Evolutionary conservation across 495 filamentous ascomycete genomes (phyloP), one percentile per base, ranked within the genome.

Genomic region (Bathelium albidoporum): DNA sequence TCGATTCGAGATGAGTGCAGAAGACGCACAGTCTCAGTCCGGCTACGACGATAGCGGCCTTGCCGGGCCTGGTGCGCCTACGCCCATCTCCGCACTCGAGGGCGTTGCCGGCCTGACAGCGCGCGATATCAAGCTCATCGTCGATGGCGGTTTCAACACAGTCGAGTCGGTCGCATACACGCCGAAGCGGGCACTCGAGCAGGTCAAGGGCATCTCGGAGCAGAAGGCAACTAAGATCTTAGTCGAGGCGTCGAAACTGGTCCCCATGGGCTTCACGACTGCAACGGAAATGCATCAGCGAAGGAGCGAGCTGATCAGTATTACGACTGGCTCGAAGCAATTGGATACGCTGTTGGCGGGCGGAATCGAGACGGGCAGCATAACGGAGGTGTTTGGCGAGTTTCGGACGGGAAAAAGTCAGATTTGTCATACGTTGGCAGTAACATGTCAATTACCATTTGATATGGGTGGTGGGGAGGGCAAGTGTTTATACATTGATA

Each of bases 201-300:
- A 93, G 67, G 91, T 98, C 71, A 97, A 97, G 74, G 93, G 93
- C 63, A 96, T 98, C 43, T 97, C 94, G 14, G 91, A 96, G 74
- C 87, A 91, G 69, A 98, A 98, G 72, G 95, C 95, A 2, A 85
- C 82, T 24, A 97, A 97, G 72, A 83, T 98, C n/a, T 80, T 98
- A 18, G 85, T 85, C 9, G 94, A 97, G 79, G 94, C 93, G 28
- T 90, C 91, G 18, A 97, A 96, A 74, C 82, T 97, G 43, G 94
- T 98, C 0, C 94, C 94, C 0, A 95, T 98, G 90, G 94, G 94
- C 11, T 98, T 98, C 72, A 98, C 94, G 7, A 98, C 94, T 0
- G 94, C 94, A n/a, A 98, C 94, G 0, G 94, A 98, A 77, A 98
- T 98, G 95, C 94, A 98, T 70, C 90, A 90, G 55, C 86, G 94